These are phyloP conservation scores for Aegilops longissima DNA, from an alignment of 176 grass and related monocot species.

Conservation along the genomic window DNA sequence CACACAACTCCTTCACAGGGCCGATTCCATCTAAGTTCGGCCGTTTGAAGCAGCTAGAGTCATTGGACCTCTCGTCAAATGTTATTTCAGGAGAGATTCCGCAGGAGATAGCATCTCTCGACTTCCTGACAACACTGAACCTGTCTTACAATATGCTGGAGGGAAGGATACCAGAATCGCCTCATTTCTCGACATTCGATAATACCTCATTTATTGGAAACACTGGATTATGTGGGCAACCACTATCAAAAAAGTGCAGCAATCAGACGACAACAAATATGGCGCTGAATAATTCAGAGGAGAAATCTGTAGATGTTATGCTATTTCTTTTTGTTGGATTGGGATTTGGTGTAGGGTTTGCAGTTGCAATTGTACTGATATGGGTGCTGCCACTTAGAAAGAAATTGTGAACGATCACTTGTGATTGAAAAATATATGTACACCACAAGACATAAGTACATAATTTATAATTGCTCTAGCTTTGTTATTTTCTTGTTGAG, in stretches of 20 bases:
- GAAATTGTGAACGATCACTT: neutral
- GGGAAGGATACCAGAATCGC: constrained; percentile 26
- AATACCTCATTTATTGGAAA: constrained; percentile 23
- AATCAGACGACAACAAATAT: neutral
- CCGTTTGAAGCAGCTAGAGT: constrained; percentile 11
- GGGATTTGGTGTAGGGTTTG: constrained; percentile 22
- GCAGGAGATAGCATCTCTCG: neutral
- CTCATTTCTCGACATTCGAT: neutral
- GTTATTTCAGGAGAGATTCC: constrained; percentile 42
- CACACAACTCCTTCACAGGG: neutral
- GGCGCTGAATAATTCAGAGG: too few relatives aligned
- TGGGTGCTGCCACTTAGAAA: neutral
- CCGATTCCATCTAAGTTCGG: constrained; percentile 8
- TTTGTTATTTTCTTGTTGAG: neutral
- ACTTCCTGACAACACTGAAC: constrained; percentile 32
- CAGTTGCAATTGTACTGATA: neutral
- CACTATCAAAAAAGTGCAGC: neutral
- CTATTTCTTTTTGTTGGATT: constrained; percentile 15
- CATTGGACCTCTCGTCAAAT: constrained; percentile 46
- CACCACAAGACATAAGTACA: neutral
- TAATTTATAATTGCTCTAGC: neutral
- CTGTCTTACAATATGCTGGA: constrained; percentile 37
- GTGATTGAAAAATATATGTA: too few relatives aligned
- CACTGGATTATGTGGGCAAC: neutral
- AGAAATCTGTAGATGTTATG: neutral